Conservation (phyloP, 352 stramenopile species). For the Phytophthora sp. region DNA sequence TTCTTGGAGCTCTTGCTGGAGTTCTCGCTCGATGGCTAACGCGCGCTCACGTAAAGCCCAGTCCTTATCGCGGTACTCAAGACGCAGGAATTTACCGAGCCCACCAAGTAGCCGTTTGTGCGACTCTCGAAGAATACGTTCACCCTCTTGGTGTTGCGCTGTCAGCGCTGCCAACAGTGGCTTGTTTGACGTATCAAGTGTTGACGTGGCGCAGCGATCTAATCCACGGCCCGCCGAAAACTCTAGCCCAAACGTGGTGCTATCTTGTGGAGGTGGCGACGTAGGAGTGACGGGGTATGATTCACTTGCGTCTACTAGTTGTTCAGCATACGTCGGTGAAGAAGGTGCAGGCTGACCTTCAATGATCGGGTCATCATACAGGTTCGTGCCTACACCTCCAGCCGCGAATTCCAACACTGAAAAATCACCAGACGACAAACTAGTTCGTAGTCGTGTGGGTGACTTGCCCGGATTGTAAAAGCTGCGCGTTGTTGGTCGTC, state of each 20-base stretch:
- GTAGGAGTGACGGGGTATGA: conserved; percentile 13
- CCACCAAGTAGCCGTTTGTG: conserved; percentile 54
- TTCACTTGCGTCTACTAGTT: conserved; percentile 15
- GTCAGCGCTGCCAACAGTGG: conserved; percentile 39
- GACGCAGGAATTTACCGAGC: conserved; percentile 65
- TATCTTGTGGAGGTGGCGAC: conserved; percentile 20
- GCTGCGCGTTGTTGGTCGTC: conserved; percentile 34
- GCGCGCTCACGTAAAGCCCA: conserved; percentile 59
- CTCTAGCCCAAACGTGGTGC: conserved; percentile 4
- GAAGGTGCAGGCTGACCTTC: conserved; percentile 38
- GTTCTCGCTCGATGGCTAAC: conserved; percentile 64
- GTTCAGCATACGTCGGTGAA: conserved; percentile 34
- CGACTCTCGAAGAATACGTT: conserved; percentile 45
- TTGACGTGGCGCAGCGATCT: conserved; percentile 29
- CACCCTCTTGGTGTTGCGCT: conserved; percentile 45
- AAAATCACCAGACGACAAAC: conserved; percentile 35
- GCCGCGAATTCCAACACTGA: conserved; percentile 26
- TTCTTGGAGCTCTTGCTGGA: conserved; percentile 62
- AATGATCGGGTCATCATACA: conserved; percentile 47
- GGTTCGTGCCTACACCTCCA: conserved; percentile 29
- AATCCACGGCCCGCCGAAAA: conserved; percentile 17
- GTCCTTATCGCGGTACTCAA: conserved; percentile 52
- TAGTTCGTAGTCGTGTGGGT: conserved; percentile 28
- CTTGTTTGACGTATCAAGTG: conserved; percentile 44
- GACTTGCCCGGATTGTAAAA: conserved; percentile 45